phyloP scores from a whole-genome alignment of 768 basidiomycete genomes.

The Lentinus tigrinus region DNA sequence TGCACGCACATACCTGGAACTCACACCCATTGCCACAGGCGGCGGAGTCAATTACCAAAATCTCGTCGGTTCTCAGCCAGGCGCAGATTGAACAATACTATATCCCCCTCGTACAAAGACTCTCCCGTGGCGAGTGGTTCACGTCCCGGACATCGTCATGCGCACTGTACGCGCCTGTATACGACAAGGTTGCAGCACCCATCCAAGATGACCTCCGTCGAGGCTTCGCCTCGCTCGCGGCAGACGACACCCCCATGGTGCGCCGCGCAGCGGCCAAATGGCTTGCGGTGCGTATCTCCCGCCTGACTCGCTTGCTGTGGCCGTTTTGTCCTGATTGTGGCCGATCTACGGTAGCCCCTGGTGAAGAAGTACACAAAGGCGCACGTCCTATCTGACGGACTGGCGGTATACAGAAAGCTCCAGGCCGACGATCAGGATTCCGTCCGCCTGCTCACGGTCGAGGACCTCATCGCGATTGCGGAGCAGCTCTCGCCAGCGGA shows the following conservation, averaged over 20 bases:
- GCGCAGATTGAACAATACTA: slow-evolving; percentile 85
- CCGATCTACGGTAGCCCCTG: slow-evolving; percentile 55
- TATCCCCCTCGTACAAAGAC: slow-evolving; percentile 85
- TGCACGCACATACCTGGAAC: background rate
- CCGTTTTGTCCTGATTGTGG: slow-evolving; percentile 16
- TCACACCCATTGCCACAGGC: slow-evolving; percentile 53
- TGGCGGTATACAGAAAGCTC: slow-evolving; percentile 91
- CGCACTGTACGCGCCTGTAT: slow-evolving; percentile 89
- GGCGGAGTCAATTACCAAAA: slow-evolving; percentile 91
- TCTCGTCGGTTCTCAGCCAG: slow-evolving; percentile 74
- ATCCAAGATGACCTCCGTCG: slow-evolving; percentile 88
- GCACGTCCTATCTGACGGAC: slow-evolving; percentile 81
- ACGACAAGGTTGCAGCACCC: slow-evolving; percentile 68
- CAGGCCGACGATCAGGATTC: slow-evolving; percentile 98
- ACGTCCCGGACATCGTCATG: slow-evolving; percentile 96
- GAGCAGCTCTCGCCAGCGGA: slow-evolving; percentile 82
- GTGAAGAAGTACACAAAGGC: slow-evolving; percentile 76
- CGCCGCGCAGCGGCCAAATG: slow-evolving; percentile 93
- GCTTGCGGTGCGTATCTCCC: slow-evolving; percentile 73
- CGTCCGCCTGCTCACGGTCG: slow-evolving; percentile 91
- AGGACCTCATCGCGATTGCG: slow-evolving; percentile 92
- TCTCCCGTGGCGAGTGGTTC: slow-evolving; percentile 97
- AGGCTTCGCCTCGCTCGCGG: slow-evolving; percentile 75
- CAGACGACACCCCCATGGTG: slow-evolving; percentile 99
- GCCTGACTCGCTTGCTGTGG: slow-evolving; percentile 12